Percentiles rank a stretch among this genome's conserved stretches.
phyloP scores from a whole-genome alignment of 306 rosid species.

The Sindora glabra region DNA sequence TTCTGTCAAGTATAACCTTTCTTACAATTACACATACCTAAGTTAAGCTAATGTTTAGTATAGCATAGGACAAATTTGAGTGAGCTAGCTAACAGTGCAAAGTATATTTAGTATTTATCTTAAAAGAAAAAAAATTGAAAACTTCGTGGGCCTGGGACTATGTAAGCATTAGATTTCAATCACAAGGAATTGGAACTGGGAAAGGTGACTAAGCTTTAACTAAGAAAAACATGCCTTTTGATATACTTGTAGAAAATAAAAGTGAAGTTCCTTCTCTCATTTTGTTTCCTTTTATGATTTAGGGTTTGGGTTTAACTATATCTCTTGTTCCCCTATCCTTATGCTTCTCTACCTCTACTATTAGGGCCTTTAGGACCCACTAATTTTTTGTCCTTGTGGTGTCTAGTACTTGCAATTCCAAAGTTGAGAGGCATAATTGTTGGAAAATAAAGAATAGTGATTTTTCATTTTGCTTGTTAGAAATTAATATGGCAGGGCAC shows the following conservation, averaged over 20 bases:
- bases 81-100: no score
- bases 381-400: conserved; percentile 26
- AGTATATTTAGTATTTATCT: no score
- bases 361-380: conserved; percentile 29
- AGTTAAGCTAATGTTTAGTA: no score
- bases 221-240: not conserved
- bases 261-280: no score
- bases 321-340: conserved; percentile 31
- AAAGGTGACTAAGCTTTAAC: not conserved
- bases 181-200: not conserved
- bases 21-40: no score
- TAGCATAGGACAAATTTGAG: no score
- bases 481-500: no score
- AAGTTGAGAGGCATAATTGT: conserved; percentile 75
- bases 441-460: conserved; percentile 46
- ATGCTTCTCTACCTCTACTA: conserved; percentile 36
- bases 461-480: no score
- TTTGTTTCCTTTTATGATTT: not conserved
- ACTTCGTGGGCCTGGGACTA: not conserved
- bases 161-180: not conserved
- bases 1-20: no score
- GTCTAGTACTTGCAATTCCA: conserved; percentile 35
- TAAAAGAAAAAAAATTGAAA: no score
- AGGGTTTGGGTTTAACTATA: no score
- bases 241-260: not conserved